Conservation (phyloP, 306 rosid species). For the Vigna angularis region DNA sequence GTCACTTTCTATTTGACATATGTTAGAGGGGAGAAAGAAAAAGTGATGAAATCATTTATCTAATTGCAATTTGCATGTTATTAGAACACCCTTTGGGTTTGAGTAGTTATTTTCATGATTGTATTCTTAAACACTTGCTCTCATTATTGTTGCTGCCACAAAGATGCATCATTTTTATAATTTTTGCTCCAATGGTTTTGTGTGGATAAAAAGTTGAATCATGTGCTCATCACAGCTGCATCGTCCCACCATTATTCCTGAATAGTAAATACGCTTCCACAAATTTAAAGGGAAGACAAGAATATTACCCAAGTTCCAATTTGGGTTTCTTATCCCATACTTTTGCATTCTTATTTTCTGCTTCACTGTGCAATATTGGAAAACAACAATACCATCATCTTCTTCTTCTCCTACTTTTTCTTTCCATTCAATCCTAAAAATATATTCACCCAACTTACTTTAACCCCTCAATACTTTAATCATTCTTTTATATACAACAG, state of each 20-base stretch:
- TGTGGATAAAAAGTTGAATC: constrained; percentile 37
- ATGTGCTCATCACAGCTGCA: constrained; percentile 45
- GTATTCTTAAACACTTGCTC: constrained; percentile 40
- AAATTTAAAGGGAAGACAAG: constrained; percentile 25
- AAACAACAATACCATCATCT: background rate
- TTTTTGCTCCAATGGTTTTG: constrained; percentile 17
- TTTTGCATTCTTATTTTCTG: background rate
- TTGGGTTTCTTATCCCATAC: constrained; percentile 18
- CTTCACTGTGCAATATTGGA: constrained; percentile 1
- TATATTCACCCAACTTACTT: background rate
- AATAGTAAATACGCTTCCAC: constrained; percentile 28
- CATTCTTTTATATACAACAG: too few relatives aligned
- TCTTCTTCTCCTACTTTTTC: background rate
- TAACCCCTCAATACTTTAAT: background rate
- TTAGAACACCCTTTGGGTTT: background rate
- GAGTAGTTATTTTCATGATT: constrained; percentile 49
- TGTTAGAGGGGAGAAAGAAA: constrained; percentile 37
- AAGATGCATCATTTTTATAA: constrained; percentile 37
- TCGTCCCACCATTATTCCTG: constrained; percentile 32
- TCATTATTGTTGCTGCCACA: constrained; percentile 46
- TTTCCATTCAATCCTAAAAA: background rate
- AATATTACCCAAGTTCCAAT: constrained; percentile 22
- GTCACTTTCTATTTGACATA: constrained; percentile 76
- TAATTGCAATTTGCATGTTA: constrained; percentile 14
- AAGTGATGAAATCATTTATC: constrained; percentile 25